phyloP scores from a whole-genome alignment of 2,329 filamentous ascomycete species.

The Lizonia empirigonia region DNA sequence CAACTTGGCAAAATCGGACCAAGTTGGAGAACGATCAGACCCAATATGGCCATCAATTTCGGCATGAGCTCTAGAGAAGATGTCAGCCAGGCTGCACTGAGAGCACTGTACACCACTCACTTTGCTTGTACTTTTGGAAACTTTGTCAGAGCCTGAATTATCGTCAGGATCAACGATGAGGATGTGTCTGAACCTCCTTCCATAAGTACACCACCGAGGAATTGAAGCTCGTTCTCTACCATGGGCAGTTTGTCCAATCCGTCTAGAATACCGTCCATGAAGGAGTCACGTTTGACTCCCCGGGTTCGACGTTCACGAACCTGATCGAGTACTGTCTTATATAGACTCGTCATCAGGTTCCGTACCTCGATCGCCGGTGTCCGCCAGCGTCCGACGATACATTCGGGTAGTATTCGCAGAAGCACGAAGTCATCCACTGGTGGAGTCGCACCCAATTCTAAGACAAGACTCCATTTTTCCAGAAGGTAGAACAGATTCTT shows the following conservation, averaged over 20 bases:
- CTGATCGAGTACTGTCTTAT: conserved; percentile 15
- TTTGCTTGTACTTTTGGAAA: conserved; percentile 7
- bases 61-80: background rate
- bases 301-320: conserved; percentile 17
- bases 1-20: conserved; percentile 19
- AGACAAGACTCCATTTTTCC: conserved; percentile 50
- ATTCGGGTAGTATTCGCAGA: conserved; percentile 48
- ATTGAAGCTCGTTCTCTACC: conserved; percentile 15
- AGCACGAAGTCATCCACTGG: conserved; percentile 50
- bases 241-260: conserved; percentile 10
- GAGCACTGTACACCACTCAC: background rate
- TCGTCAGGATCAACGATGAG: conserved; percentile 1
- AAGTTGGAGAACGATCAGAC: background rate
- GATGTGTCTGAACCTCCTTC: conserved; percentile 35
- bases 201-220: conserved; percentile 18
- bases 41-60: conserved; percentile 2
- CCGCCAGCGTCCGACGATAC: conserved; percentile 20
- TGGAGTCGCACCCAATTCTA: conserved; percentile 55
- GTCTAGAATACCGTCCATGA: conserved; percentile 26
- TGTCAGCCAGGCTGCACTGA: background rate
- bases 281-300: conserved; percentile 12
- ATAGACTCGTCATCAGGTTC: conserved; percentile 18
- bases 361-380: conserved; percentile 18
- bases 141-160: conserved; percentile 9
- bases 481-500: conserved; percentile 49